phyloP scores from a whole-genome alignment of 2,329 filamentous ascomycete species.

The Colletotrichum sp. region DNA sequence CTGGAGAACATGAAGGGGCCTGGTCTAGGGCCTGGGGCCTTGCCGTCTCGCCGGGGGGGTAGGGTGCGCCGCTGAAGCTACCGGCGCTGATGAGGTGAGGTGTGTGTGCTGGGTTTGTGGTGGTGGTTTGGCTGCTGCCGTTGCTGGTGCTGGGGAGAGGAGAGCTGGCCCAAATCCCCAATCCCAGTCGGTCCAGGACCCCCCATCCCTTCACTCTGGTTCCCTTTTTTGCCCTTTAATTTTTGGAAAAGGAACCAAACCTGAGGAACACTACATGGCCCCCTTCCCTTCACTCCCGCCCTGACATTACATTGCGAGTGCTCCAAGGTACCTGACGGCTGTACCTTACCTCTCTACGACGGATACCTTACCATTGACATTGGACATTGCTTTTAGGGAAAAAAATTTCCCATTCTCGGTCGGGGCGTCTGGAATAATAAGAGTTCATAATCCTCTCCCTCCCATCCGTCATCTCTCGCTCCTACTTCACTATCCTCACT shows the following conservation, averaged over 20 bases:
- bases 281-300: conserved; percentile 18
- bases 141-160: background rate
- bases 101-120: background rate
- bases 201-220: conserved; percentile 10
- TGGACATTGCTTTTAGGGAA: conserved; percentile 6
- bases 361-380: background rate
- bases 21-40: background rate
- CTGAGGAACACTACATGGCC: conserved; percentile 19
- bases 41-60: conserved; percentile 8
- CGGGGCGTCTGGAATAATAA: conserved; percentile 13
- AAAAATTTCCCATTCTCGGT: conserved; percentile 22
- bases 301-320: conserved; percentile 16
- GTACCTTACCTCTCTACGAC: background rate
- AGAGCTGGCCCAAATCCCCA: background rate
- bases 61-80: background rate
- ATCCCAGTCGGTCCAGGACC: background rate
- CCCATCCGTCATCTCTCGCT: conserved; percentile 3
- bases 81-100: background rate
- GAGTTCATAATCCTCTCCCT: conserved; percentile 20
- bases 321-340: background rate
- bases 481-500: conserved; percentile 9
- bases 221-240: conserved; percentile 19
- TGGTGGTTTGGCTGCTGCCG: background rate
- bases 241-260: conserved; percentile 21
- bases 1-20: conserved; percentile 11